Conservation (phyloP, 2,329 filamentous ascomycete species). For the Metarhizium brunneum region DNA sequence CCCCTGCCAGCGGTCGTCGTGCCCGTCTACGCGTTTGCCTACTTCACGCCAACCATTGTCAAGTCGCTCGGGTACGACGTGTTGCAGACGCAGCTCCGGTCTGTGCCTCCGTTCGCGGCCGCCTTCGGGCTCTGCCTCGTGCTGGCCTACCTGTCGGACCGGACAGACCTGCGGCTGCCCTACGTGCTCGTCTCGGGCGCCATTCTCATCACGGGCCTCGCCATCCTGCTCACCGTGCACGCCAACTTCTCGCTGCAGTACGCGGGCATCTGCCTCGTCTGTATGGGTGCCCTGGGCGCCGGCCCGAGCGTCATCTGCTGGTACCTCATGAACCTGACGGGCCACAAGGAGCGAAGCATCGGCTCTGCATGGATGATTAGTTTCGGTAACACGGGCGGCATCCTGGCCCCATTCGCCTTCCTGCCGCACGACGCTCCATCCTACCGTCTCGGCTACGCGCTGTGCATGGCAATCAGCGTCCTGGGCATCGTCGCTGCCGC, state of each 20-base stretch:
- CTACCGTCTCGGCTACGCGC: slow-evolving; percentile 2
- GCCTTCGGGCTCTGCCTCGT: slow-evolving; percentile 52
- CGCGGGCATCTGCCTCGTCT: slow-evolving; percentile 53
- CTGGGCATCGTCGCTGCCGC: background rate
- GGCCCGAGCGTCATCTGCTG: slow-evolving; percentile 4
- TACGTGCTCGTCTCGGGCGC: slow-evolving; percentile 54
- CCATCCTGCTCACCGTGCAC: slow-evolving; percentile 49
- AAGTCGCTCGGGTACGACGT: slow-evolving; percentile 11
- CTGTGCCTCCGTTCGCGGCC: slow-evolving; percentile 46
- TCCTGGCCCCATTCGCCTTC: slow-evolving; percentile 6
- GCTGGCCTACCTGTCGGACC: slow-evolving; percentile 55
- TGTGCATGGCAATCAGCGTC: slow-evolving; percentile 3
- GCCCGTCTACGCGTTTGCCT: slow-evolving; percentile 41
- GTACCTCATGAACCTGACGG: slow-evolving; percentile 7
- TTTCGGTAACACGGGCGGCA: slow-evolving; percentile 6
- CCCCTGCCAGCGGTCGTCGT: slow-evolving; percentile 18
- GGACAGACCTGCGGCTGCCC: slow-evolving; percentile 49
- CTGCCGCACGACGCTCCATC: background rate
- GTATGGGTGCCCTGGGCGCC: slow-evolving; percentile 5
- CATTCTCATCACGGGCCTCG: slow-evolving; percentile 54
- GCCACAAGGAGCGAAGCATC: slow-evolving; percentile 7
- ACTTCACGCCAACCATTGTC: slow-evolving; percentile 50
- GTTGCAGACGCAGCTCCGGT: slow-evolving; percentile 42
- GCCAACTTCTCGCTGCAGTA: slow-evolving; percentile 48
- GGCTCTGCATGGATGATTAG: slow-evolving; percentile 7